phyloP scores from a whole-genome alignment of 345 rosid species.

The Nephelium lappaceum region DNA sequence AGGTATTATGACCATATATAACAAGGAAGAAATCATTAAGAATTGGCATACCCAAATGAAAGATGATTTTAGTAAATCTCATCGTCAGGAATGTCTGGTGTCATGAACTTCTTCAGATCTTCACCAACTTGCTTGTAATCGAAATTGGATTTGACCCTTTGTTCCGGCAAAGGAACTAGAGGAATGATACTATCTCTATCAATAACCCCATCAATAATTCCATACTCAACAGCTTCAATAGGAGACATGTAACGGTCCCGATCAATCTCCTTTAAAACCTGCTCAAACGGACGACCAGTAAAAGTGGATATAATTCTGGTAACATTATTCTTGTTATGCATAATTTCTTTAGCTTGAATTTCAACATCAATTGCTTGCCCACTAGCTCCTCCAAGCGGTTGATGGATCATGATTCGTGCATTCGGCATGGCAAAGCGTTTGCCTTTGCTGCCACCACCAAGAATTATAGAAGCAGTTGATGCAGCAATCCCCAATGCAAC shows the following conservation, averaged over 20 bases:
- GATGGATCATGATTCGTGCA: constrained; percentile 92
- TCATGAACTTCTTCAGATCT: constrained; percentile 84
- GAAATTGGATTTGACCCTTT: constrained; percentile 57
- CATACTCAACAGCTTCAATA: constrained; percentile 90
- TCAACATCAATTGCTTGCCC: constrained; percentile 88
- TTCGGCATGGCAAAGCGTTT: constrained; percentile 98
- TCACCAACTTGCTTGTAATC: constrained; percentile 60
- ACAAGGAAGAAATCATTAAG: not conserved
- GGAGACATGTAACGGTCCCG: constrained; percentile 94
- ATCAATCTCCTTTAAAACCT: constrained; percentile 77
- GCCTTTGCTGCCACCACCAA: constrained; percentile 94
- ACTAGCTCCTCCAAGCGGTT: constrained; percentile 90
- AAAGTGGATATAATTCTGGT: constrained; percentile 69
- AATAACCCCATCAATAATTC: constrained; percentile 90
- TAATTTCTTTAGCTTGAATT: constrained; percentile 86
- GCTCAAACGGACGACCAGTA: constrained; percentile 77
- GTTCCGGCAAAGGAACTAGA: constrained; percentile 72
- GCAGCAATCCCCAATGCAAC: constrained; percentile 87
- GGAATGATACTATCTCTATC: constrained; percentile 89
- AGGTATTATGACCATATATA: not conserved
- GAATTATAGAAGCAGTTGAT: constrained; percentile 88
- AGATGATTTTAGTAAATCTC: constrained; percentile 61
- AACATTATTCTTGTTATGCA: constrained; percentile 79
- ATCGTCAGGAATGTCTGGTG: constrained; percentile 88
- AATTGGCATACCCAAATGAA: constrained; percentile 36